A percentile compares a stretch with the other conserved stretches of the same genome.
Conservation (phyloP, 768 basidiomycete species). For the Lentinula guzmanii region DNA sequence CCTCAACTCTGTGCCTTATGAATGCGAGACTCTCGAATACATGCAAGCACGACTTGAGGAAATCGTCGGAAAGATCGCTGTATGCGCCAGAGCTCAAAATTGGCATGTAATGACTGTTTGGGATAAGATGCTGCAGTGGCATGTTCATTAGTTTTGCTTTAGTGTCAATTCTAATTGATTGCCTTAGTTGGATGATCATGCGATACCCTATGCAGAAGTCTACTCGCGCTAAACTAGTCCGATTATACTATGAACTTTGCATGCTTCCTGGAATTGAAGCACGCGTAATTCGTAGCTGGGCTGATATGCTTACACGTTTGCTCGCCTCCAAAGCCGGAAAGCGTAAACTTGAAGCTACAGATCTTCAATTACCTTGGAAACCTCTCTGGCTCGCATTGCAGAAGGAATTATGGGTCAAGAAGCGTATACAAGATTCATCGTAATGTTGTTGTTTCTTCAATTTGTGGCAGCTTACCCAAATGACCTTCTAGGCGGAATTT, state of each 20-base stretch:
- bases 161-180: not conserved
- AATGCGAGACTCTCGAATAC: slow-evolving; percentile 62
- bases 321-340: slow-evolving; percentile 62
- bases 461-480: not conserved
- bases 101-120: slow-evolving; percentile 72
- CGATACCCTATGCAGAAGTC: slow-evolving; percentile 69
- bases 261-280: slow-evolving; percentile 72
- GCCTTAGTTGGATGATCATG: slow-evolving; percentile 70
- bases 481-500: slow-evolving; percentile 44
- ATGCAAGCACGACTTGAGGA: slow-evolving; percentile 67
- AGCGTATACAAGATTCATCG: slow-evolving; percentile 53
- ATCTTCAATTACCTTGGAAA: slow-evolving; percentile 67
- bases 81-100: slow-evolving; percentile 70
- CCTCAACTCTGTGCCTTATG: slow-evolving; percentile 64
- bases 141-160: slow-evolving; percentile 14
- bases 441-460: slow-evolving; percentile 24
- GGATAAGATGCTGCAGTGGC: slow-evolving; percentile 81
- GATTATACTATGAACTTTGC: slow-evolving; percentile 75
- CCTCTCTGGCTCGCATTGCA: slow-evolving; percentile 72
- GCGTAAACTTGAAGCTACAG: slow-evolving; percentile 60
- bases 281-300: slow-evolving; percentile 67
- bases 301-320: slow-evolving; percentile 71
- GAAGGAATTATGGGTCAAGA: slow-evolving; percentile 73
- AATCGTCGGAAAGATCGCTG: slow-evolving; percentile 61
- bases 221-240: slow-evolving; percentile 66